A percentile compares a stretch with the other conserved stretches of the same genome.
These are phyloP conservation scores for Chlorencoelia australis DNA, from an alignment of 2,329 filamentous ascomycete genomes.

Conservation along the genomic window DNA sequence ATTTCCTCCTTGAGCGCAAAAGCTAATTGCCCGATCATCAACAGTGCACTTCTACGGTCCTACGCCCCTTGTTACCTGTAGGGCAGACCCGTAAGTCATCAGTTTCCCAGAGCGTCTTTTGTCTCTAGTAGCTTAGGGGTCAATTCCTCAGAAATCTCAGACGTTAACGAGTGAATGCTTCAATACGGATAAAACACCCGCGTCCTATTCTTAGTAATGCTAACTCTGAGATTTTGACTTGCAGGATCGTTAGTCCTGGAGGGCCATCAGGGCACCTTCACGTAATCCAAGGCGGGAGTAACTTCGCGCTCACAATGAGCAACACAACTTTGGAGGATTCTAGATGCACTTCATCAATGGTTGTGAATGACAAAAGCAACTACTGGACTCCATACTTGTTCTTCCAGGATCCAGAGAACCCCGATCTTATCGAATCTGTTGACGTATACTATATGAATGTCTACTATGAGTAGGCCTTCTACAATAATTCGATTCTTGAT, in stretches of 20 bases:
- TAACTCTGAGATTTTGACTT: too few species aligned
- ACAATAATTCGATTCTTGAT: not conserved
- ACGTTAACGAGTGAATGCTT: too few species aligned
- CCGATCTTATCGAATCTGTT: constrained; percentile 45
- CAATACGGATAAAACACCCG: too few species aligned
- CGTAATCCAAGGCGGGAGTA: constrained; percentile 57
- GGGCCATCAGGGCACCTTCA: constrained; percentile 57
- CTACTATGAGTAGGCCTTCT: constrained; percentile 58
- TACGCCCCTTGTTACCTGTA: constrained; percentile 48
- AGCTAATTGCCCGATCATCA: too few species aligned
- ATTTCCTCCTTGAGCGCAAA: too few species aligned
- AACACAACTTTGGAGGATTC: constrained; percentile 49
- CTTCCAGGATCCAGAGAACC: constrained; percentile 57
- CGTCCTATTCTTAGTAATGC: too few species aligned
- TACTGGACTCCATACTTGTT: constrained; percentile 80
- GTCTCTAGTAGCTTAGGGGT: too few species aligned
- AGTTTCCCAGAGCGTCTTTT: too few species aligned
- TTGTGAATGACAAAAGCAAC: constrained; percentile 73
- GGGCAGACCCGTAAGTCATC: constrained; percentile 75
- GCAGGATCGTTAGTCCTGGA: constrained; percentile 58
- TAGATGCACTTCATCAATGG: constrained; percentile 71
- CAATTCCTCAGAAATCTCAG: too few species aligned
- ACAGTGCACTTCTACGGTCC: constrained; percentile 62
- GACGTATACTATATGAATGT: constrained; percentile 61
- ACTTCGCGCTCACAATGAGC: constrained; percentile 42